Evolutionary conservation across 1,139 yeast species (phyloP), one percentile per base, ranked within the genome.

Genomic region (Saccharomyces hybrid): DNA sequence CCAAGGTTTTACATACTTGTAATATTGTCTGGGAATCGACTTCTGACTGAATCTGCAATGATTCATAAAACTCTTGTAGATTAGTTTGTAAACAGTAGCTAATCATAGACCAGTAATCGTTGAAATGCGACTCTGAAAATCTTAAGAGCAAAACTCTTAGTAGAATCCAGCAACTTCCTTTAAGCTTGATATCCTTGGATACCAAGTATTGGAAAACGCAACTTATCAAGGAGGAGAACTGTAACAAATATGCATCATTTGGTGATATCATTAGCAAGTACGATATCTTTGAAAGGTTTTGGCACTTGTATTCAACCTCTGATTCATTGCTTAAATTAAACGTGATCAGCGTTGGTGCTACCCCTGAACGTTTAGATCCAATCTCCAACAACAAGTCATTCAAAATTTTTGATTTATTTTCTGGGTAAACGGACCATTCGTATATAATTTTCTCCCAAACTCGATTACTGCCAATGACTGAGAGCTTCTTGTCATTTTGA

Each of bases 1-100:
- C 99, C 49, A 93, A 73, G 25, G 93, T 74, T 68, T 90, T 91
- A 64, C 90, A 85, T 0, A 85, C 86, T 54, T 80, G 79, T 42
- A 86, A 72, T 1, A 80, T 62, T 32, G 78, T 66, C 29, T 69
- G 67, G n/a, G 78, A 64, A 48, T 80, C 79, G 5, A 78, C 74
- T 1, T 70, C 69, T 3, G 70, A 63, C 49, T 73, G 71, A 1
- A 68, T 67, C 42, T 74, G 70, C 19, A 76, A 75, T 2, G 68
- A 60, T 50, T 67, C 70, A 52, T 74, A 63, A 50, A 80, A 62
- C 27, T 73, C 70, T 48, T 73, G 77, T 60, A 89, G 78, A 14
- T 83, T 73, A 8, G 74, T 67, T 52, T 81, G 81, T 51, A 90
- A 70, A 55, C 82, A 82, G 38, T 86, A 83, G 51, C 81, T 78